Percentiles rank a stretch among this genome's conserved stretches.
phyloP scores from a whole-genome alignment of 352 stramenopile species.

The Phytophthora brassicae region DNA sequence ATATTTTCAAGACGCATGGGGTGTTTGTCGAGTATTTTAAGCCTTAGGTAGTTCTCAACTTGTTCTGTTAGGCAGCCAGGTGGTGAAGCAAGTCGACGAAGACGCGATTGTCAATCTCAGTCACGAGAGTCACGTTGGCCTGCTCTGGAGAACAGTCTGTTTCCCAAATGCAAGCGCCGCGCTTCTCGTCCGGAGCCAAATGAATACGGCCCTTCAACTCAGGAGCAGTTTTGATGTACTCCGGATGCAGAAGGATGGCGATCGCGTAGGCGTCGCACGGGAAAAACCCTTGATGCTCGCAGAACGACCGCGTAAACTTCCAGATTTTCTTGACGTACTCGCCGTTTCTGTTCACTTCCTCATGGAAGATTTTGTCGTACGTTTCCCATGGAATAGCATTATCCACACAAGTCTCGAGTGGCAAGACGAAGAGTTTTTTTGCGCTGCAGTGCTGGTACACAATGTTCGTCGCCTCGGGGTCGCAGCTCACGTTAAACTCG shows the following conservation, averaged over 20 bases:
- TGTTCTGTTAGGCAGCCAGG: constrained; percentile 32
- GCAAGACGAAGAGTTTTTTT: constrained; percentile 65
- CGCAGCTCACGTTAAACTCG: constrained; percentile 83
- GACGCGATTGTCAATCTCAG: constrained; percentile 54
- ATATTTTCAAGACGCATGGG: constrained; percentile 24
- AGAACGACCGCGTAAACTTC: constrained; percentile 55
- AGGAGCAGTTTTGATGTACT: constrained; percentile 52
- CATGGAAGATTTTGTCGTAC: constrained; percentile 69
- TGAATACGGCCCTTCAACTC: constrained; percentile 56
- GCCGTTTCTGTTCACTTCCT: constrained; percentile 35
- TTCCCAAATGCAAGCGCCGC: constrained; percentile 56
- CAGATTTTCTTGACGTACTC: constrained; percentile 68
- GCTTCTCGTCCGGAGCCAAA: constrained; percentile 52
- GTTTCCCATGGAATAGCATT: constrained; percentile 56
- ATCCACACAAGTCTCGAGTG: constrained; percentile 71
- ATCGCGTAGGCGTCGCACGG: constrained; percentile 79
- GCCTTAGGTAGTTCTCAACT: constrained; percentile 1
- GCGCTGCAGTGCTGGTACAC: constrained; percentile 66
- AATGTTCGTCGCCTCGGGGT: constrained; percentile 78
- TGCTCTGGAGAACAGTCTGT: constrained; percentile 29
- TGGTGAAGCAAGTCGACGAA: constrained; percentile 64
- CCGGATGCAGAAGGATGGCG: constrained; percentile 55
- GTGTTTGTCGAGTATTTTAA: background rate
- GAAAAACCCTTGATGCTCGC: constrained; percentile 47
- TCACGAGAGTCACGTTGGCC: constrained; percentile 72